These are phyloP conservation scores for Cytidiella melzeri DNA, from an alignment of 768 basidiomycete species.

Conservation along the genomic window DNA sequence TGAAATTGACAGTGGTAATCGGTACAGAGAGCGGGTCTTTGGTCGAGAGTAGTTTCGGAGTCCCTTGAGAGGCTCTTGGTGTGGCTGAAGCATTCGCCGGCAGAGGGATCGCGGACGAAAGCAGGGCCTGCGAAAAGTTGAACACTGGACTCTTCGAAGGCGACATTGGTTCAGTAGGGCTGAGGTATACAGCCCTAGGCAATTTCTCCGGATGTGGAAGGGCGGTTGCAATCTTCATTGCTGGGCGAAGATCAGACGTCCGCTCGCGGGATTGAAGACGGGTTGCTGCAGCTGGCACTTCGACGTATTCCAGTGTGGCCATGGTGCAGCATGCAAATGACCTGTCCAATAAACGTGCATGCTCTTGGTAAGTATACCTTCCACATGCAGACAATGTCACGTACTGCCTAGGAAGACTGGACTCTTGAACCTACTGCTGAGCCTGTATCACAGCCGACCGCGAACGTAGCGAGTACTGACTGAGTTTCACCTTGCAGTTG, in stretches of 20 bases:
- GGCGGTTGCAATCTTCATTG: constrained; percentile 20
- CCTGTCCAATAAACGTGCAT: no score
- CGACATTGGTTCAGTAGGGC: constrained; percentile 14
- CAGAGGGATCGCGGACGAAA: constrained; percentile 11
- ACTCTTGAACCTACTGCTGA: no score
- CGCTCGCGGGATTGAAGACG: constrained; percentile 25
- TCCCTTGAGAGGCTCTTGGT: constrained; percentile 13
- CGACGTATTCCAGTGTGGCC: constrained; percentile 46
- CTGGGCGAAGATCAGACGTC: constrained; percentile 16
- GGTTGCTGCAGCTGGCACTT: constrained; percentile 34
- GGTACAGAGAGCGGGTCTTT: constrained; percentile 72
- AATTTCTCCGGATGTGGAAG: constrained; percentile 21
- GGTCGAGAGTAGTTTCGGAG: constrained; percentile 43
- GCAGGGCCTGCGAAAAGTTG: constrained; percentile 16
- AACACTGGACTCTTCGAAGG: constrained; percentile 28
- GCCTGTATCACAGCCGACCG: no score
- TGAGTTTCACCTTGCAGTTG: no score
- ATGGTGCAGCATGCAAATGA: no score
- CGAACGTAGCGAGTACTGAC: no score
- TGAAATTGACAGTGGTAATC: constrained; percentile 73
- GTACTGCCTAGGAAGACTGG: no score
- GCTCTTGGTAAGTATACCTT: no score
- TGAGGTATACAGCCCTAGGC: constrained; percentile 8
- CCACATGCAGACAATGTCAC: no score
- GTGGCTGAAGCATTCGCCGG: constrained; percentile 16